Conservation (phyloP, 192 early-diverging fungal genomes). For the Mortierella claussenii region DNA sequence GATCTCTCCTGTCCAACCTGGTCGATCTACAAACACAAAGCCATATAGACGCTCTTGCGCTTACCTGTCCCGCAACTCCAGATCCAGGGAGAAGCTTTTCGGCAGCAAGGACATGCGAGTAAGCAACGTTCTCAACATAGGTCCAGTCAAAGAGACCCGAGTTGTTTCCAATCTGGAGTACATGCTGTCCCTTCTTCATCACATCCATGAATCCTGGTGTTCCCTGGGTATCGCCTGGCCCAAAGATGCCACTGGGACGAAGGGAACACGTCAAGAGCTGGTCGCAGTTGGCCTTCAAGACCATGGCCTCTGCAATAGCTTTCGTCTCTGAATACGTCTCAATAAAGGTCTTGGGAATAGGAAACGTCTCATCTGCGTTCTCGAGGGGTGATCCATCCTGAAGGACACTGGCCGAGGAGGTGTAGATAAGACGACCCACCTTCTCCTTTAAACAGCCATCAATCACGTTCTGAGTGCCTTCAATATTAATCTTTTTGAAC, state of each 20-base stretch:
- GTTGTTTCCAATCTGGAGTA: slow-evolving; percentile 89
- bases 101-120: slow-evolving; percentile 89
- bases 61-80: slow-evolving; percentile 58
- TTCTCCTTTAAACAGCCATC: slow-evolving; percentile 70
- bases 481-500: slow-evolving; percentile 84
- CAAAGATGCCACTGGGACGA: slow-evolving; percentile 93
- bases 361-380: slow-evolving; percentile 83
- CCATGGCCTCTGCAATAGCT: slow-evolving; percentile 74
- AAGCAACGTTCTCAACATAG: slow-evolving; percentile 94
- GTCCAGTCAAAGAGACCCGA: slow-evolving; percentile 88
- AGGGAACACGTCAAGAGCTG: slow-evolving; percentile 78
- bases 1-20: no score
- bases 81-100: slow-evolving; percentile 66
- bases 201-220: slow-evolving; percentile 77
- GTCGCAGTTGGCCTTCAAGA: slow-evolving; percentile 78
- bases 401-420: slow-evolving; percentile 91
- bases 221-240: slow-evolving; percentile 81
- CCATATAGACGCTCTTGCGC: no score
- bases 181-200: slow-evolving; percentile 65
- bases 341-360: slow-evolving; percentile 78
- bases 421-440: slow-evolving; percentile 83
- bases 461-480: slow-evolving; percentile 90
- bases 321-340: slow-evolving; percentile 97
- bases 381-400: slow-evolving; percentile 78
- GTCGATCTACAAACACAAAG: no score